These are phyloP conservation scores for Hydrangea macrophylla DNA, from an alignment of 148 eudicot species.

Conservation along the genomic window DNA sequence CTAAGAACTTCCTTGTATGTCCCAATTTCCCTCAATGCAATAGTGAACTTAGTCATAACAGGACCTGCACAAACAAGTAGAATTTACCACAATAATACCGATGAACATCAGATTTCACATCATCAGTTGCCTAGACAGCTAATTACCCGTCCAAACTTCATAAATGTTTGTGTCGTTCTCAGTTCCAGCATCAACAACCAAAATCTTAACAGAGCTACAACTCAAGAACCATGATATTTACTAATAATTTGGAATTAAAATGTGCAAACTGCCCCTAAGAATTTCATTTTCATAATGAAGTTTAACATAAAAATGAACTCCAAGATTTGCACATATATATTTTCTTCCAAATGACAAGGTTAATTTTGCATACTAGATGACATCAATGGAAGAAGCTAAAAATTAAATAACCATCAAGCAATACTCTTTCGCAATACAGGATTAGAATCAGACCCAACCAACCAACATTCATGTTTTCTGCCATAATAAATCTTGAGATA, in stretches of 20 bases:
- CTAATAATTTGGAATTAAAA: not conserved
- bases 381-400: not conserved
- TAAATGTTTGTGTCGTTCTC: not conserved
- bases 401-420: not conserved
- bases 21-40: constrained; percentile 97
- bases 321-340: too few relatives aligned
- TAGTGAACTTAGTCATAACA: constrained; percentile 97
- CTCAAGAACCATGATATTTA: not conserved
- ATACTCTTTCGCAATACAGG: not conserved
- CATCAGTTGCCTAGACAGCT: not conserved
- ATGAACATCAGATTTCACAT: not conserved
- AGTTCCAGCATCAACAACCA: not conserved
- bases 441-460: not conserved
- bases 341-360: not conserved
- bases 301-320: not conserved
- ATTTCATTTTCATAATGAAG: not conserved
- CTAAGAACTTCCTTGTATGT: constrained; percentile 98
- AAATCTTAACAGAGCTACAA: not conserved
- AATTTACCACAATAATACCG: constrained; percentile 11
- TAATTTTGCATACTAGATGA: not conserved
- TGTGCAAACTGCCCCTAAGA: not conserved
- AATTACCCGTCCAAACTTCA: not conserved
- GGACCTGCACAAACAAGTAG: constrained; percentile 57
- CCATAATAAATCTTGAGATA: not conserved
- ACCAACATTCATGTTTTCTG: not conserved